Conservation (phyloP, 495 filamentous ascomycete genomes). For the Podospora sp. region DNA sequence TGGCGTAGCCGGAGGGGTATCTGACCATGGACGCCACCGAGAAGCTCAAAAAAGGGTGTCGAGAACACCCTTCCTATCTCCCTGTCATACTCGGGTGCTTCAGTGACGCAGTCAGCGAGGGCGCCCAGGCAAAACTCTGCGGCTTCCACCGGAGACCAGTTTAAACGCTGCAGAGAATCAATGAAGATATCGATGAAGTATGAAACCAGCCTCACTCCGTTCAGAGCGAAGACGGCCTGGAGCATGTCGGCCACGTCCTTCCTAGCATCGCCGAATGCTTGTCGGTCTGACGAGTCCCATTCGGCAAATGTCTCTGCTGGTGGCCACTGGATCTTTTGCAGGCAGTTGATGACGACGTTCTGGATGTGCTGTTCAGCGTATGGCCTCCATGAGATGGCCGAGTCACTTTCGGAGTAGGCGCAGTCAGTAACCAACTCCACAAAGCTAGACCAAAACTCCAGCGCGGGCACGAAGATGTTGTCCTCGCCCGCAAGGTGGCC, state of each 20-base stretch:
- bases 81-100: conserved; percentile 66
- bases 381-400: conserved; percentile 16
- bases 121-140: conserved; percentile 76
- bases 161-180: conserved; percentile 56
- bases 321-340: conserved; percentile 66
- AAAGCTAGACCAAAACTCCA: conserved; percentile 84
- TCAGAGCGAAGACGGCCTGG: conserved; percentile 70
- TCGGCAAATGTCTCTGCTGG: conserved; percentile 48
- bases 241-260: conserved; percentile 81
- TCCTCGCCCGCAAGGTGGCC: conserved; percentile 80
- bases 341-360: conserved; percentile 60
- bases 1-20: conserved; percentile 73
- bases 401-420: conserved; percentile 38
- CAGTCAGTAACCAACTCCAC: conserved; percentile 57
- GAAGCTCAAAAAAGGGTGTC: conserved; percentile 61
- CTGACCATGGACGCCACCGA: conserved; percentile 45
- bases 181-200: conserved; percentile 68
- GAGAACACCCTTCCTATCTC: conserved; percentile 70
- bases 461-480: conserved; percentile 68
- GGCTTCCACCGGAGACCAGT: conserved; percentile 81
- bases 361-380: conserved; percentile 48
- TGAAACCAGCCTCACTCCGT: conserved; percentile 68
- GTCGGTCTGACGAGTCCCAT: conserved; percentile 74
- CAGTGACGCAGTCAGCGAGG: conserved; percentile 73
- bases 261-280: conserved; percentile 75